Base-by-base conservation (phyloP, 2,329 filamentous ascomycete genomes). In the Arthrinium phaeospermum region DNA sequence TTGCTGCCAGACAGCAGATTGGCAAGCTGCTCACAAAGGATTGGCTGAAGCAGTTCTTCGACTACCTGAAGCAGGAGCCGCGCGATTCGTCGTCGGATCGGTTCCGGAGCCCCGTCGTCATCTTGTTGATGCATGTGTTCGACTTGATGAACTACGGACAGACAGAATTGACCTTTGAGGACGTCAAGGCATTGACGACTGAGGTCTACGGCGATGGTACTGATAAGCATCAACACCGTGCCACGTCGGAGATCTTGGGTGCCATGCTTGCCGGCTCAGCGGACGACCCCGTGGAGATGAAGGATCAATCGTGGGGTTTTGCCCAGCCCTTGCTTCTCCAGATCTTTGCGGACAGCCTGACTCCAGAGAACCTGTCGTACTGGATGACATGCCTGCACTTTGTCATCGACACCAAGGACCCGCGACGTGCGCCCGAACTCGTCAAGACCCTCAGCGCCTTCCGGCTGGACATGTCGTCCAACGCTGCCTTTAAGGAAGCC, bases 401-500 rank as follows among this genome's bases (percentile, higher is more conserved):
- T 79, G 90, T 97, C 37, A 86, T 98, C 57, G 94, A 97, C 77
- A 91, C 92, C 14, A 96, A 96, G 78, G 96, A 99, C 82, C 96
- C 96, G 16, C 91, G 97, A 64, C 91, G 96, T 74, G 91, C 91
- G 3, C 95, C 93, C 86, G 96, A 97, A 75, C 88, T 99, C 74
- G 90, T 98, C 47, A 92, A 96, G 75, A 92, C 91, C 82, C 86
- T 99, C 27, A 90, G 93, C 67, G 90, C 91, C 71, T 98, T 98
- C 89, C 90, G 94, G 44, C 87, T 99, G 13, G 96, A 99, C 80
- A 96, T 98, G 92, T 87, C 90, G 7, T 98, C 96, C 0, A 98
- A 98, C 80, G 96, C 97, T 4, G 96, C 96, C 0, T 99, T 99
- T 88, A 99, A 99, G 81, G 97, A 99, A 81, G 98, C 96, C 71